A percentile compares a stretch with the other conserved stretches of the same genome.
phyloP scores from a whole-genome alignment of 1,284 basidiomycete species.

The Ustilago nuda region DNA sequence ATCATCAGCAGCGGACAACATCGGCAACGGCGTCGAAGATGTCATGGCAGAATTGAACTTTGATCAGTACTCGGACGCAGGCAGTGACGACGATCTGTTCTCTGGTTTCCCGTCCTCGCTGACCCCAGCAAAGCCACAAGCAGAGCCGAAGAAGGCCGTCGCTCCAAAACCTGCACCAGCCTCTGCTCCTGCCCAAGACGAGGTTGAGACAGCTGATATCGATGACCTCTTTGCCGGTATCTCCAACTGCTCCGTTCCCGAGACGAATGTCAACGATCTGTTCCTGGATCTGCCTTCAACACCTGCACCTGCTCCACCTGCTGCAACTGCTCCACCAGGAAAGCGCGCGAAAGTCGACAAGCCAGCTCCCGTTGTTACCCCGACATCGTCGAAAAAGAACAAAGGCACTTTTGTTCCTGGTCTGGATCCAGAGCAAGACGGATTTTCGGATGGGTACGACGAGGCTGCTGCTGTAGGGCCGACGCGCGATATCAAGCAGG shows the following conservation, averaged over 20 bases:
- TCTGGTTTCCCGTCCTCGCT: conserved; percentile 32
- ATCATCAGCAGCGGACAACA: conserved; percentile 2
- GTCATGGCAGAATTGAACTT: conserved; percentile 40
- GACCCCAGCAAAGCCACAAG: conserved; percentile 10
- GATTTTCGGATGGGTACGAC: conserved; percentile 65
- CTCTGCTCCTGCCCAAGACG: background rate
- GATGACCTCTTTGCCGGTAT: conserved; percentile 34
- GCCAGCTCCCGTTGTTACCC: background rate
- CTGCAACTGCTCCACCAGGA: background rate
- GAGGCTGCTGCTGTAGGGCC: conserved; percentile 33
- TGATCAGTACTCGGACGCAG: conserved; percentile 36
- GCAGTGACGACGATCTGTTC: conserved; percentile 44
- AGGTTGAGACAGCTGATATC: conserved; percentile 31
- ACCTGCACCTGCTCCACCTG: background rate
- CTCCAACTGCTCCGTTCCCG: background rate
- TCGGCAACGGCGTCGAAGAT: conserved; percentile 13
- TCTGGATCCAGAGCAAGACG: conserved; percentile 52
- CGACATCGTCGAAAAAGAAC: conserved; percentile 14
- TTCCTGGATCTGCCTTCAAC: conserved; percentile 31
- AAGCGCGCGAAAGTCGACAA: conserved; percentile 18
- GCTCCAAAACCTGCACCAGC: background rate
- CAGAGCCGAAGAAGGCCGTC: conserved; percentile 1
- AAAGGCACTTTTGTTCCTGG: conserved; percentile 35
- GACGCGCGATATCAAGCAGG: conserved; percentile 8
- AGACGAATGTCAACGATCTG: conserved; percentile 22